These are phyloP conservation scores for Hemileccinum rubropunctum DNA, from an alignment of 768 basidiomycete species.

Conservation along the genomic window DNA sequence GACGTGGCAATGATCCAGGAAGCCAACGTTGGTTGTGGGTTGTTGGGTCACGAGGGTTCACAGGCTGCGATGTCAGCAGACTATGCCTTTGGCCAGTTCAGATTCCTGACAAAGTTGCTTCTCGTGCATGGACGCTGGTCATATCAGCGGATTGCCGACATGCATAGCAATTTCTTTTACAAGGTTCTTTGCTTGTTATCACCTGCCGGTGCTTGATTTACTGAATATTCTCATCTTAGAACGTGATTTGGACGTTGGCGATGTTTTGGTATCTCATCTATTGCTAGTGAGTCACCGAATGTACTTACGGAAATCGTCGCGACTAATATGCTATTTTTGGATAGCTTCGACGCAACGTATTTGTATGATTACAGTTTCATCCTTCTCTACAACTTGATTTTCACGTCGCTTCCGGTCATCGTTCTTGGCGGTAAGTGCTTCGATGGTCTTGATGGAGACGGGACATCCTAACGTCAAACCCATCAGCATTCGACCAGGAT, in stretches of 20 bases:
- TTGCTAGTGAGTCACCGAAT: conserved; percentile 57
- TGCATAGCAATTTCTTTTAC: conserved; percentile 99
- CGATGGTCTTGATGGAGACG: neutral
- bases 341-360: conserved; percentile 91
- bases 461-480: conserved; percentile 6
- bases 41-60: conserved; percentile 92
- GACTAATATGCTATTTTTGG: conserved; percentile 16
- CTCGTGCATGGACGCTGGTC: conserved; percentile 97
- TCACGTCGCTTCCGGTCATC: conserved; percentile 92
- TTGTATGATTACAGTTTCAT: conserved; percentile 95
- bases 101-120: conserved; percentile 86
- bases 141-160: conserved; percentile 92
- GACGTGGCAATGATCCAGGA: conserved; percentile 99
- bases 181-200: conserved; percentile 53
- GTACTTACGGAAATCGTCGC: neutral
- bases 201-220: neutral
- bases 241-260: conserved; percentile 89
- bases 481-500: conserved; percentile 87
- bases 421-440: conserved; percentile 71
- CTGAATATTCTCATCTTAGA: conserved; percentile 39
- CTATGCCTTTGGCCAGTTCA: conserved; percentile 97
- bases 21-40: conserved; percentile 95
- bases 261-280: conserved; percentile 94
- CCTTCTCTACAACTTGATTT: conserved; percentile 85
- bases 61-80: conserved; percentile 99